Percentiles rank a stretch among this genome's conserved stretches.
These are phyloP conservation scores for Ophiostoma piceae DNA, from an alignment of 2,329 filamentous ascomycete genomes.

Conservation along the genomic window DNA sequence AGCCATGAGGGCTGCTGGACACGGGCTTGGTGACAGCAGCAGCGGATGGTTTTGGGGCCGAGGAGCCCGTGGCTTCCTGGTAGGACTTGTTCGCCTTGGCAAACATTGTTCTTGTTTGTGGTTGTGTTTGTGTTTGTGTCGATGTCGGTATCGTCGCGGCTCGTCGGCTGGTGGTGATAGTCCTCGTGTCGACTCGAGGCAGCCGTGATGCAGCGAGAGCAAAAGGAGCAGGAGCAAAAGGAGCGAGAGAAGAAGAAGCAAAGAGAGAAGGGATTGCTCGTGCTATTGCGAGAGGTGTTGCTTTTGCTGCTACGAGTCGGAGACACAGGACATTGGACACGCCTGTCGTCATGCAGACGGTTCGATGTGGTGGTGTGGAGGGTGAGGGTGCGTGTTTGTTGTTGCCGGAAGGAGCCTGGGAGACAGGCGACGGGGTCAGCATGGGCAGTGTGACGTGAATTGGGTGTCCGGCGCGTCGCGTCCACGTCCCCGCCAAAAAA, in stretches of 20 bases:
- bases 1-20: constrained; percentile 42
- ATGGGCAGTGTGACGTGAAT: constrained; percentile 11
- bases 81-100: constrained; percentile 31
- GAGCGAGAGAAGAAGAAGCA: not conserved
- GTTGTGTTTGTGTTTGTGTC: too few species aligned
- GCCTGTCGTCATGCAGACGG: constrained; percentile 30
- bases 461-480: constrained; percentile 20
- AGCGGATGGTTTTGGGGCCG: not conserved
- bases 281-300: constrained; percentile 19
- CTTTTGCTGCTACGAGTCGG: constrained; percentile 26
- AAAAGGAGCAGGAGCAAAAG: not conserved
- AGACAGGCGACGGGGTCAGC: not conserved
- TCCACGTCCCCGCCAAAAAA: constrained; percentile 15
- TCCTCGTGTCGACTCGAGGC: constrained; percentile 4
- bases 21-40: constrained; percentile 23
- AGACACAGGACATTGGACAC: constrained; percentile 24
- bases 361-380: constrained; percentile 15
- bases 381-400: constrained; percentile 1
- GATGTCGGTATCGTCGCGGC: not conserved
- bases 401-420: not conserved
- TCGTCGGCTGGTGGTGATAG: not conserved
- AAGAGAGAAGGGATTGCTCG: constrained; percentile 8
- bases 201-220: not conserved
- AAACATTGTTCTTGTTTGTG: constrained; percentile 32
- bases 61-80: constrained; percentile 27